Evolutionary conservation across 306 rosid species (phyloP).

Genomic region (Trifolium dubium): DNA sequence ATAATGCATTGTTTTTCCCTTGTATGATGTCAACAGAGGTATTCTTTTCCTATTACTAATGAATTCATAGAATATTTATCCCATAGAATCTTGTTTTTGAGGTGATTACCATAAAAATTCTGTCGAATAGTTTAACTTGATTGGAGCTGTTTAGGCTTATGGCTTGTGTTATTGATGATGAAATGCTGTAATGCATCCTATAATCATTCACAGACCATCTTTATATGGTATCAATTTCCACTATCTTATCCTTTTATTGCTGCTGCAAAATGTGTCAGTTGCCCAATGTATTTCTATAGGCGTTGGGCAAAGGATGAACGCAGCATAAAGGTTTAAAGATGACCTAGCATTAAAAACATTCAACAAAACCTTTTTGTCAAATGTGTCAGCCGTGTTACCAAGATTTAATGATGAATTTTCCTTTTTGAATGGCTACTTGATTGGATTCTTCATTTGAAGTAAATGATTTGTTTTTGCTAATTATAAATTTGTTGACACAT

Average conservation of each 20-base stretch:
- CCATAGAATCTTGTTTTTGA: too few species aligned
- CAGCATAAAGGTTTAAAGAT: not conserved
- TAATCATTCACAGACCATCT: constrained; percentile 17
- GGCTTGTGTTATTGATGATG: constrained; percentile 3
- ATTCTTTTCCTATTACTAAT: too few species aligned
- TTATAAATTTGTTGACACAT: constrained; percentile 24
- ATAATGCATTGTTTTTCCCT: too few species aligned
- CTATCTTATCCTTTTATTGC: not conserved
- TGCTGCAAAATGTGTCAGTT: constrained; percentile 5
- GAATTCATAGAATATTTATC: too few species aligned
- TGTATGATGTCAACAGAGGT: too few species aligned
- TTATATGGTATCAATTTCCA: not conserved
- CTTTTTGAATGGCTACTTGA: constrained; percentile 19
- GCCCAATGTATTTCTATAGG: constrained; percentile 17
- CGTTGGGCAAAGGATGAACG: constrained; percentile 31
- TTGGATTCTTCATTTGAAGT: constrained; percentile 23
- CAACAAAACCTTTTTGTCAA: constrained; percentile 6
- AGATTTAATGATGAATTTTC: constrained; percentile 7
- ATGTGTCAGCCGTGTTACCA: constrained; percentile 6
- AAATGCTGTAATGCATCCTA: constrained; percentile 15
- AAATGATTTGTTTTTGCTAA: constrained; percentile 7
- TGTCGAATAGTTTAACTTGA: constrained; percentile 24
- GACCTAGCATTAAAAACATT: constrained; percentile 6
- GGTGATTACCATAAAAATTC: constrained; percentile 12
- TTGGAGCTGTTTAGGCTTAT: constrained; percentile 19